Conservation (phyloP, 352 stramenopile genomes). For the Plasmopara viticola region DNA sequence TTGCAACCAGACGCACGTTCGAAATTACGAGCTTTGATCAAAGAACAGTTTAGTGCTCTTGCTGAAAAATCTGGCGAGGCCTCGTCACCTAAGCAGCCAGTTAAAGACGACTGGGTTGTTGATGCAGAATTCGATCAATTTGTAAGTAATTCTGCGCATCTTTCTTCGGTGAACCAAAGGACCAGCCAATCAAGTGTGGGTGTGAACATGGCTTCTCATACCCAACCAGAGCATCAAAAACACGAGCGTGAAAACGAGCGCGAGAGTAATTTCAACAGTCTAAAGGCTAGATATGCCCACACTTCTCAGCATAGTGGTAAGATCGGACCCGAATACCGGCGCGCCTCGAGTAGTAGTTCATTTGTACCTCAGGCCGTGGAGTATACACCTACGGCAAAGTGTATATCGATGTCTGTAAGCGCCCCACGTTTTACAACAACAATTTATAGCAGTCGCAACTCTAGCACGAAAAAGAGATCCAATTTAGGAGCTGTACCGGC, state of each 20-base stretch:
- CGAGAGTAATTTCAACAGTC: conserved; percentile 62
- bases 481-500: conserved; percentile 29
- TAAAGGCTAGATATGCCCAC: conserved; percentile 73
- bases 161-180: not conserved
- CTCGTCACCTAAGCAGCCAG: not conserved
- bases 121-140: conserved; percentile 8
- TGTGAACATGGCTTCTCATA: not conserved
- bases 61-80: conserved; percentile 16
- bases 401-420: conserved; percentile 1
- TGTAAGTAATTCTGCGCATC: conserved; percentile 2
- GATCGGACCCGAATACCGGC: conserved; percentile 23
- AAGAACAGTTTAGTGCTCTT: conserved; percentile 46
- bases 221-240: conserved; percentile 6
- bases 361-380: too few species aligned
- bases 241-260: conserved; percentile 43
- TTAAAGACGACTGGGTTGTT: conserved; percentile 12
- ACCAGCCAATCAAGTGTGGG: not conserved
- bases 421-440: conserved; percentile 21
- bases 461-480: conserved; percentile 27
- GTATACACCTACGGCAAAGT: not conserved
- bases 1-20: conserved; percentile 45
- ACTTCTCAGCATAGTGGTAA: conserved; percentile 65
- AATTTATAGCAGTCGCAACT: conserved; percentile 6
- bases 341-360: conserved; percentile 1
- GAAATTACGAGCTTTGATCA: conserved; percentile 49